Conservation (phyloP, 768 basidiomycete species). For the Rhodocollybia butyracea region DNA sequence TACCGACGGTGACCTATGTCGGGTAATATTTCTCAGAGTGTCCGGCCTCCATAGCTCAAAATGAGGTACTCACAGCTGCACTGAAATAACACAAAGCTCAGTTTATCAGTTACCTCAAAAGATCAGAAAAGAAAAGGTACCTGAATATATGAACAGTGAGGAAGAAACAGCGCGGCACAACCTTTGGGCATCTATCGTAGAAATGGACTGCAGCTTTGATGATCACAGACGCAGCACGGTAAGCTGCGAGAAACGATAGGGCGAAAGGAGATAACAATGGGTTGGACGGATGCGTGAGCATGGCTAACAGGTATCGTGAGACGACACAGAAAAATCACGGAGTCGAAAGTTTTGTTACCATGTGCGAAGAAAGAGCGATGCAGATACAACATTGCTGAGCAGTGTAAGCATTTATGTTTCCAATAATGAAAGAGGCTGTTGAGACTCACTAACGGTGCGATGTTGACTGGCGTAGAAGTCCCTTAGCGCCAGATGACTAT, state of each 20-base stretch:
- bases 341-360: too few species aligned
- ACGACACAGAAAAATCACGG: too few species aligned
- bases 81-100: neutral
- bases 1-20: slow-evolving; percentile 55
- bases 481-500: slow-evolving; percentile 46
- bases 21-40: neutral
- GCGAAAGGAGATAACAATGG: slow-evolving; percentile 54
- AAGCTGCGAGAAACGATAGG: slow-evolving; percentile 53
- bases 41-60: neutral
- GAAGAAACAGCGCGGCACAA: slow-evolving; percentile 51
- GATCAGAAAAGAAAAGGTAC: slow-evolving; percentile 43
- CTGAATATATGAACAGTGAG: slow-evolving; percentile 48
- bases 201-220: slow-evolving; percentile 48
- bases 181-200: slow-evolving; percentile 42
- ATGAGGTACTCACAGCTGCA: slow-evolving; percentile 13
- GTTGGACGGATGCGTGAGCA: slow-evolving; percentile 51
- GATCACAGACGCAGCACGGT: slow-evolving; percentile 47
- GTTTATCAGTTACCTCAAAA: neutral
- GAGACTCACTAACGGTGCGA: slow-evolving; percentile 52
- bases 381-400: slow-evolving; percentile 49
- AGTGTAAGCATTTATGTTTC: too few species aligned
- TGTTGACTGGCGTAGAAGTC: slow-evolving; percentile 57
- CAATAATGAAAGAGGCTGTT: neutral
- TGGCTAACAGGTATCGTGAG: too few species aligned
- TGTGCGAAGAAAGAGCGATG: slow-evolving; percentile 59